phyloP scores from a whole-genome alignment of 371 early-diverging fungal genomes.

The Mucor ambiguus region DNA sequence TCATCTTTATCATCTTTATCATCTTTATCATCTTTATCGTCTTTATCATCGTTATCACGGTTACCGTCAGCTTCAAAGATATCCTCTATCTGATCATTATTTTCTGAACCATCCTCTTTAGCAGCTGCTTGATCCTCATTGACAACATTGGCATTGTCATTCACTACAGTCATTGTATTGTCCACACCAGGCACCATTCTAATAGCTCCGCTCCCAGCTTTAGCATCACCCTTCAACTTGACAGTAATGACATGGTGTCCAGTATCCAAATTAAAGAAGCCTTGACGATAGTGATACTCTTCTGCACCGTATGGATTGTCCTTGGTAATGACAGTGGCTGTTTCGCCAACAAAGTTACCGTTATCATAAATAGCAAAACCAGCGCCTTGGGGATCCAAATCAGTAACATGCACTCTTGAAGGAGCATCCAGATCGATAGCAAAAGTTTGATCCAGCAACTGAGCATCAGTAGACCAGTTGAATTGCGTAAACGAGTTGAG shows the following conservation, averaged over 20 bases:
- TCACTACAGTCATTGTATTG: background rate
- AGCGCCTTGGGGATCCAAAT: background rate
- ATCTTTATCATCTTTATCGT: background rate
- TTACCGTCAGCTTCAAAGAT: background rate
- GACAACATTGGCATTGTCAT: background rate
- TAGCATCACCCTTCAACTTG: slow-evolving; percentile 1
- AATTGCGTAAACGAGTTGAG: slow-evolving; percentile 8
- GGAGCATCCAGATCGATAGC: background rate
- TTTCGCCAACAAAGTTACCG: slow-evolving; percentile 2
- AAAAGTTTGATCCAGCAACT: background rate
- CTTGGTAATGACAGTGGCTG: background rate
- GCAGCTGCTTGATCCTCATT: background rate
- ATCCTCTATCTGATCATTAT: background rate
- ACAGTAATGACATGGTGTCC: slow-evolving; percentile 11
- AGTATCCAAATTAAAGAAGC: slow-evolving; percentile 4
- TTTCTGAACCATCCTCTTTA: too few species aligned
- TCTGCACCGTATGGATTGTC: background rate
- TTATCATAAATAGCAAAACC: slow-evolving; percentile 15
- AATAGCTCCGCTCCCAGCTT: slow-evolving; percentile 3
- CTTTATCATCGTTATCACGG: background rate
- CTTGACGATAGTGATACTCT: slow-evolving; percentile 7
- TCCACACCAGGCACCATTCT: background rate
- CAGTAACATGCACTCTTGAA: slow-evolving; percentile 14
- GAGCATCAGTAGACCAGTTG: slow-evolving; percentile 1
- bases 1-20: background rate